Evolutionary conservation across 1,284 basidiomycete genomes (phyloP).

Genomic region (Earliella scabrosa): DNA sequence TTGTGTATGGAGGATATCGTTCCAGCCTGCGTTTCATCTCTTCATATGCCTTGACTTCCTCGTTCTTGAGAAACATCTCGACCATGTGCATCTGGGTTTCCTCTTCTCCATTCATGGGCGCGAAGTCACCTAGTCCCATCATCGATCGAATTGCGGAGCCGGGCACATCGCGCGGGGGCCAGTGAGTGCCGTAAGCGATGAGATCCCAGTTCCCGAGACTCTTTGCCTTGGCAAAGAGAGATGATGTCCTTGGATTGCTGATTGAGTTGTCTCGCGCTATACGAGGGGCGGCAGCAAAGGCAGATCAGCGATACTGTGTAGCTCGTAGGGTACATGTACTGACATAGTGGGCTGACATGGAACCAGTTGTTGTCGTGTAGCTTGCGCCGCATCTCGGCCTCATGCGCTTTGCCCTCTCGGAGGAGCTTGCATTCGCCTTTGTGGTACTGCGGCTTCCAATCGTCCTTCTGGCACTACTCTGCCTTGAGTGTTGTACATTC

Average conservation of each 20-base stretch:
- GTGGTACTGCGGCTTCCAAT: constrained; percentile 9
- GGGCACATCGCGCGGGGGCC: constrained; percentile 2
- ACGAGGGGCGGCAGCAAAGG: background rate
- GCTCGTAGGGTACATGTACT: background rate
- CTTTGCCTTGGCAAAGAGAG: too few species aligned
- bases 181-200: background rate
- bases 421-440: constrained; percentile 9
- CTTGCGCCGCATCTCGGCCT: constrained; percentile 5
- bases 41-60: too few species aligned
- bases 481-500: too few species aligned
- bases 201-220: background rate
- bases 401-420: constrained; percentile 2
- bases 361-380: constrained; percentile 16
- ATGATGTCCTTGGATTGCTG: background rate
- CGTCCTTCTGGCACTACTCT: constrained; percentile 6
- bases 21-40: too few species aligned
- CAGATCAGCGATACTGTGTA: background rate
- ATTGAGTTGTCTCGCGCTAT: background rate
- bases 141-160: background rate
- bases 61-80: too few species aligned
- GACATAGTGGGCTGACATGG: background rate
- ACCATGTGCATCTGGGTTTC: background rate
- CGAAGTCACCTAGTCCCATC: background rate
- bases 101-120: background rate
- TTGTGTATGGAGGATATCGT: too few species aligned